Base-by-base conservation (phyloP, 139 green algal species). In the Tetradesmus obliquus region DNA sequence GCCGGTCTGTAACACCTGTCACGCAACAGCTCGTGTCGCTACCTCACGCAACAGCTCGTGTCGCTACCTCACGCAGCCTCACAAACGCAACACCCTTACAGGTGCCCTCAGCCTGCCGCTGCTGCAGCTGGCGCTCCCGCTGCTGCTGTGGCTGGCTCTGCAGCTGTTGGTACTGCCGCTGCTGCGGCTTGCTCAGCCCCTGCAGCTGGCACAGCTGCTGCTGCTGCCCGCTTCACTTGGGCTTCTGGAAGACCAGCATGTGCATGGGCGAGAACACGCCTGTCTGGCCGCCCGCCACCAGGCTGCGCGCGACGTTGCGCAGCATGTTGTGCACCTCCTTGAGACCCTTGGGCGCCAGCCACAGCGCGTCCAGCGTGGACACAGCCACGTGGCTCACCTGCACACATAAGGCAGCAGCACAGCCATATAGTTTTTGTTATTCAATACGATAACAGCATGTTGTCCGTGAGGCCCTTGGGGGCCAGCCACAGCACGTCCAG, bases 241-340 rank as follows among this genome's bases (percentile, higher is more conserved):
- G 98, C 96, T 99, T 99, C 82, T 95, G 86, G 93, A 99, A 98
- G 2, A 99, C 93, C 55, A 99, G 93, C 91, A 99, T 94, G 94
- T 99, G 97, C 97, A 99, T 99, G 82, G 98, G 98, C 0, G 98
- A 97, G 96, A 99, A 99, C 79, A 99, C 96, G 51, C 97, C 98
- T 6, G 95, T 95, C 90, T 98, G 94, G 20, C 98, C 98, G 76
- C 97, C 97, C 62, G 96, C 93, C 53, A 98, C 95, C n/a, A 99
- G 95, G 91, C 93, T 93, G 90, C 92, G 91, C 4, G 96, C 96
- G 58, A 97, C 96, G n/a, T 97, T 93, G n/a, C 98, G 93, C 57
- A 99, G 95, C 98, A 99, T 99, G 84, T 98, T 94, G 95, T 99
- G 98, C 81, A 99, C 97, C 15, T 98, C 95, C 85, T 95, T 96